A percentile compares a stretch with the other conserved stretches of the same genome.
Conservation (phyloP, 2,329 filamentous ascomycete genomes). For the Beauveria rudraprayagi region DNA sequence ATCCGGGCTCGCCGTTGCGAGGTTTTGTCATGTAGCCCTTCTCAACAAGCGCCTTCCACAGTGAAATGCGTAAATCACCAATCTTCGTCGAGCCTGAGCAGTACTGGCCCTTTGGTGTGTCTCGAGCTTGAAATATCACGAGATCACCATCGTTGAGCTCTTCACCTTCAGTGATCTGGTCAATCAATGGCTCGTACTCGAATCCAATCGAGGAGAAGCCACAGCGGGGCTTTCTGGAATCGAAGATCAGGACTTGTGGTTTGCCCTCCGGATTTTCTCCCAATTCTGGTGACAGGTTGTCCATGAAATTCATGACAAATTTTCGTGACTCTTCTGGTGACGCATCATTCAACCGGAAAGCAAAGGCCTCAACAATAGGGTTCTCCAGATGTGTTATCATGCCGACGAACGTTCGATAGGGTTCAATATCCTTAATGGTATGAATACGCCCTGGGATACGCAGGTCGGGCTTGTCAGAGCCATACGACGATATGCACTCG, state of each 20-base stretch:
- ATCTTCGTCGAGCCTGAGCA: conserved; percentile 56
- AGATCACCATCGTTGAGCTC: conserved; percentile 58
- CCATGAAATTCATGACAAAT: conserved; percentile 65
- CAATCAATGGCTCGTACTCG: conserved; percentile 51
- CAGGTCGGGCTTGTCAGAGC: conserved; percentile 87
- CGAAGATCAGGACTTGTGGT: conserved; percentile 70
- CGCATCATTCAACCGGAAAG: conserved; percentile 49
- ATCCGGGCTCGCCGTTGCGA: conserved; percentile 25
- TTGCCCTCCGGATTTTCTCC: conserved; percentile 65
- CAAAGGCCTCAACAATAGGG: conserved; percentile 69
- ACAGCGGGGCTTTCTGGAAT: conserved; percentile 63
- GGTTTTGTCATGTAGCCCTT: conserved; percentile 44
- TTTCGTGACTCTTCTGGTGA: conserved; percentile 45
- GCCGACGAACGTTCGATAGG: conserved; percentile 54
- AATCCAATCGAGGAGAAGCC: conserved; percentile 69
- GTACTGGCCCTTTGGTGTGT: conserved; percentile 49
- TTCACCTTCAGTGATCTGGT: conserved; percentile 29
- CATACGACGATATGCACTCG: conserved; percentile 64
- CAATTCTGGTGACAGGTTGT: conserved; percentile 51
- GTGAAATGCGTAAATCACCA: conserved; percentile 61
- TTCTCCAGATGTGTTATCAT: conserved; percentile 66
- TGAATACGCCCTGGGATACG: conserved; percentile 62
- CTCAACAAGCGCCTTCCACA: conserved; percentile 64
- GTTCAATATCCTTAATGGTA: conserved; percentile 50
- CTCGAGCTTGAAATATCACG: conserved; percentile 72